A percentile compares a stretch with the other conserved stretches of the same genome.
These are phyloP conservation scores for Balamuthia mandrillaris DNA, from an alignment of 208 protist genomes.

Conservation along the genomic window DNA sequence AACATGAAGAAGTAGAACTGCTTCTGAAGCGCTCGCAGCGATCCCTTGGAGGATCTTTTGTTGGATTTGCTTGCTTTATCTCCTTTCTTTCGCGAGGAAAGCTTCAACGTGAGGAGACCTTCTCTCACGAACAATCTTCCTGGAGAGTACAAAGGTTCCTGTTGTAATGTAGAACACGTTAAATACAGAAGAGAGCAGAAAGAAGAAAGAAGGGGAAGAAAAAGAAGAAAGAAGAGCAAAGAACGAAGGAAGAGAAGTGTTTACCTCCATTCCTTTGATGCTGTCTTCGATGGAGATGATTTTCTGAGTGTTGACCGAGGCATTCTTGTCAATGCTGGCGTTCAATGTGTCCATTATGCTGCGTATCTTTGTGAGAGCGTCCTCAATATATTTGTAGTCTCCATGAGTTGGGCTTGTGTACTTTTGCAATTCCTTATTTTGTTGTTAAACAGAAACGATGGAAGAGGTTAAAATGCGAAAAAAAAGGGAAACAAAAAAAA, in stretches of 20 bases:
- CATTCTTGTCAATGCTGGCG: slow-evolving; percentile 16
- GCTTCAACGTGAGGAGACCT: not conserved
- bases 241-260: no score
- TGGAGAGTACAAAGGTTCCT: not conserved
- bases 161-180: no score
- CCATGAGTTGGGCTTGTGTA: slow-evolving; percentile 23
- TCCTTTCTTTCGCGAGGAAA: not conserved
- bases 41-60: no score
- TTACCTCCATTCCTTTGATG: not conserved
- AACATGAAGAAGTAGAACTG: slow-evolving; percentile 39
- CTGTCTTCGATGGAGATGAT: slow-evolving; percentile 34
- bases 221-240: no score
- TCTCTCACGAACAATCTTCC: not conserved
- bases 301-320: not conserved
- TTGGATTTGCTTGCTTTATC: not conserved
- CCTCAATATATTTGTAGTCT: slow-evolving; percentile 11
- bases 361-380: slow-evolving; percentile 1
- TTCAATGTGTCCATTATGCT: slow-evolving; percentile 17
- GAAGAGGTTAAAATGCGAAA: no score
- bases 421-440: slow-evolving; percentile 30
- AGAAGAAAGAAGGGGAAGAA: no score
- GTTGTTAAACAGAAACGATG: no score
- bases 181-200: no score
- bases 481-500: no score
- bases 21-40: not conserved